phyloP scores from a whole-genome alignment of 805 yeast genomes.

The Metschnikowia lochheadii region DNA sequence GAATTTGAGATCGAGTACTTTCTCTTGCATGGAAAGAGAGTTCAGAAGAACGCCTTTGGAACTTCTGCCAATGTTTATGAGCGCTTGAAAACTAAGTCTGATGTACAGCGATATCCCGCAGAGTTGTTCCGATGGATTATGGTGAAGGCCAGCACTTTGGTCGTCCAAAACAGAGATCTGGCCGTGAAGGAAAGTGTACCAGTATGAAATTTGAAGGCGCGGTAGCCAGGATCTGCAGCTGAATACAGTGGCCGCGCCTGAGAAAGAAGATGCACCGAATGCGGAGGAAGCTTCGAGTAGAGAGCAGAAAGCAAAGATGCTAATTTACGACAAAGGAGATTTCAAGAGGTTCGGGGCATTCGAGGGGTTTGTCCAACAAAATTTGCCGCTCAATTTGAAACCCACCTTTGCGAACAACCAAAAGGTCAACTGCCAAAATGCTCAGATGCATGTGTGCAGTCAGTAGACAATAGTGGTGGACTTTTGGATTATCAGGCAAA shows the following conservation, averaged over 20 bases:
- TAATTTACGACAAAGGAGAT: not conserved
- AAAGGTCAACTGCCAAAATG: not conserved
- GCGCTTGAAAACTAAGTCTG: not conserved
- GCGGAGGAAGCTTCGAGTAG: not conserved
- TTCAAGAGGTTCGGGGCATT: no score
- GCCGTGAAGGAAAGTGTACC: not conserved
- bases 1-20: not conserved
- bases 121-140: not conserved
- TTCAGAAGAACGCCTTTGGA: not conserved
- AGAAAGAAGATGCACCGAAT: not conserved
- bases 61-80: not conserved
- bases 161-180: not conserved
- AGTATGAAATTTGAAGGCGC: conserved; percentile 2
- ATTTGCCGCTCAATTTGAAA: no score
- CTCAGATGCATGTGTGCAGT: not conserved
- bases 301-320: not conserved
- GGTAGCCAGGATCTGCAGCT: conserved; percentile 2
- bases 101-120: not conserved
- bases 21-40: not conserved
- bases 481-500: not conserved
- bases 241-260: conserved; percentile 2
- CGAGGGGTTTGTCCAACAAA: no score
- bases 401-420: no score
- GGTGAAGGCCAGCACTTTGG: not conserved
- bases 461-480: not conserved